phyloP scores from a whole-genome alignment of 306 rosid species.

The Prosopis cineraria region DNA sequence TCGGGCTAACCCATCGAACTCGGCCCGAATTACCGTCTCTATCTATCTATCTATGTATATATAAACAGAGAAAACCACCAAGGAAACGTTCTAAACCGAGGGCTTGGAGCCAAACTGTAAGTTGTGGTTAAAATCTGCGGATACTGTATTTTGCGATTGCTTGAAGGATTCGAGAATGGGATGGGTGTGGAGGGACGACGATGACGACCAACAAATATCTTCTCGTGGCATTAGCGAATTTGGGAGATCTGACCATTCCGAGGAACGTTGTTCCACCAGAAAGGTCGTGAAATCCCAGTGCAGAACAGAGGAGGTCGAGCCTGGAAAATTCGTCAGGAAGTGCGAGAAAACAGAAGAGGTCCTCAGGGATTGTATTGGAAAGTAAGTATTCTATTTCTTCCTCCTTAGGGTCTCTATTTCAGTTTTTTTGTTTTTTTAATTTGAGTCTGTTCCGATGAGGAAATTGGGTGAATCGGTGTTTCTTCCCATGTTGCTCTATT shows the following conservation, averaged over 20 bases:
- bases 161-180: conserved; percentile 52
- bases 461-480: neutral
- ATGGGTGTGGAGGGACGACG: conserved; percentile 73
- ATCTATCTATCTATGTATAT: too few relatives aligned
- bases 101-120: neutral
- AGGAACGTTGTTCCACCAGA: conserved; percentile 53
- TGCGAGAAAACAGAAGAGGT: conserved; percentile 87
- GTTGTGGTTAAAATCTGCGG: neutral
- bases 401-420: neutral
- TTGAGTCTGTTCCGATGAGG: neutral
- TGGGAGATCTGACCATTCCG: conserved; percentile 21
- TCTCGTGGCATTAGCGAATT: neutral
- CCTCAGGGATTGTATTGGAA: conserved; percentile 72
- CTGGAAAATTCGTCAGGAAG: conserved; percentile 76
- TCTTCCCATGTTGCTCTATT: neutral
- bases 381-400: conserved; percentile 34
- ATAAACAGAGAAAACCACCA: neutral
- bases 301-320: conserved; percentile 78
- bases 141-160: neutral
- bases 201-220: conserved; percentile 14
- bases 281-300: conserved; percentile 72
- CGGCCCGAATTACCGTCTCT: too few relatives aligned
- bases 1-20: too few relatives aligned
- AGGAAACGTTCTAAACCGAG: neutral
- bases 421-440: neutral